Evolutionary conservation across 768 basidiomycete genomes (phyloP).

Genomic region (Phanerodontia chrysosporium): DNA sequence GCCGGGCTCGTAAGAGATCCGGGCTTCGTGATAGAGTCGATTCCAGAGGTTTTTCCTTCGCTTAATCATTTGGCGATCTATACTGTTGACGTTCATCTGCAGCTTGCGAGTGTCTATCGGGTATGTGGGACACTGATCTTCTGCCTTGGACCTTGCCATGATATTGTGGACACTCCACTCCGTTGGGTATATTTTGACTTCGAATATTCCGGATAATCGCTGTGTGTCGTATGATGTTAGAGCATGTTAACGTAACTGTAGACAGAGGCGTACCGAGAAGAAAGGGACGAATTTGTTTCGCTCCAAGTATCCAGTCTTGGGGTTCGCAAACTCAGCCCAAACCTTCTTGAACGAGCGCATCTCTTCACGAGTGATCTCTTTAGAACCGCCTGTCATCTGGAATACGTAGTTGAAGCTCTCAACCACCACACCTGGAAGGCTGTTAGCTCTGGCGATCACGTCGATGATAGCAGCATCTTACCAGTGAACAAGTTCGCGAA

Average conservation of each 20-base stretch:
- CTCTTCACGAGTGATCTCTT: conserved; percentile 80
- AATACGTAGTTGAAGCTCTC: conserved; percentile 96
- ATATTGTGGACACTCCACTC: conserved; percentile 64
- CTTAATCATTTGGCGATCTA: conserved; percentile 63
- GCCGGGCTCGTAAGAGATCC: conserved; percentile 62
- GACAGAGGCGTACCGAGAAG: conserved; percentile 59
- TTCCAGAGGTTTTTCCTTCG: conserved; percentile 67
- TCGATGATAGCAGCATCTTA: conserved; percentile 24
- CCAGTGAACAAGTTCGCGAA: conserved; percentile 96
- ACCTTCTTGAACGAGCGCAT: conserved; percentile 94
- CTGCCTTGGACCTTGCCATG: conserved; percentile 42
- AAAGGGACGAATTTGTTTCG: conserved; percentile 70
- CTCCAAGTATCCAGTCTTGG: conserved; percentile 74
- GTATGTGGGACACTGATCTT: conserved; percentile 11
- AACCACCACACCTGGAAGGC: conserved; percentile 71
- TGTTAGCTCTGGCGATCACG: conserved; percentile 2
- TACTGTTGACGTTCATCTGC: conserved; percentile 48
- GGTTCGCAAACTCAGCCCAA: conserved; percentile 83
- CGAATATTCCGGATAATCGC: conserved; percentile 85
- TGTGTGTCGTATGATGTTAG: no score
- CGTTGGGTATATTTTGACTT: conserved; percentile 77
- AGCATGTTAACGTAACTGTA: no score
- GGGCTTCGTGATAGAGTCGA: conserved; percentile 84
- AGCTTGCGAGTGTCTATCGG: conserved; percentile 44
- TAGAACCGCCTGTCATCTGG: conserved; percentile 78